A percentile compares a stretch with the other conserved stretches of the same genome.
phyloP scores from a whole-genome alignment of 2,329 filamentous ascomycete species.

The Cucurbitaria berberidis region DNA sequence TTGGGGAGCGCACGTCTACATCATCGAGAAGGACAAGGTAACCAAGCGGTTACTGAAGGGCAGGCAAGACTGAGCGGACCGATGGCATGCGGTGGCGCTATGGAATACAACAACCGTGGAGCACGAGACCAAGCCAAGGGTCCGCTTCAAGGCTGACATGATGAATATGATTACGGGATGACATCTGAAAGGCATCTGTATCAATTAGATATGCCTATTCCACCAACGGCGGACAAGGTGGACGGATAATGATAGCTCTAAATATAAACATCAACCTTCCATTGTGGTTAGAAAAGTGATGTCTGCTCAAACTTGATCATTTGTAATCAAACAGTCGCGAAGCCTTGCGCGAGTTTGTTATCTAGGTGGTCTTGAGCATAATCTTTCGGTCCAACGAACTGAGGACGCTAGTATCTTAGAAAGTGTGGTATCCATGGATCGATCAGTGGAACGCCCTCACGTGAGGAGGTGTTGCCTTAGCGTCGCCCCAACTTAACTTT shows the following conservation, averaged over 20 bases:
- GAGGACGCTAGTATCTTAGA: not conserved
- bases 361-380: not conserved
- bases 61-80: conserved; percentile 72
- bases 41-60: conserved; percentile 98
- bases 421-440: not conserved
- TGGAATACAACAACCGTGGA: conserved; percentile 17
- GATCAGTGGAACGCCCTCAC: conserved; percentile 2
- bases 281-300: not conserved
- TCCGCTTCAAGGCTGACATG: conserved; percentile 12
- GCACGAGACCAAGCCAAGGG: not conserved
- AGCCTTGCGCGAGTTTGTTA: not conserved
- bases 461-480: conserved; percentile 26
- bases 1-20: conserved; percentile 98
- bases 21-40: conserved; percentile 99
- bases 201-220: conserved; percentile 9
- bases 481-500: conserved; percentile 11
- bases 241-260: conserved; percentile 6
- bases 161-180: conserved; percentile 11
- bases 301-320: not conserved
- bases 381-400: not conserved
- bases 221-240: not conserved
- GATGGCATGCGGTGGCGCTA: conserved; percentile 17
- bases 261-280: conserved; percentile 4
- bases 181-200: conserved; percentile 23
- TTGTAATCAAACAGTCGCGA: not conserved